phyloP scores from a whole-genome alignment of 805 yeast genomes.

The Monosporozyma aerobia region DNA sequence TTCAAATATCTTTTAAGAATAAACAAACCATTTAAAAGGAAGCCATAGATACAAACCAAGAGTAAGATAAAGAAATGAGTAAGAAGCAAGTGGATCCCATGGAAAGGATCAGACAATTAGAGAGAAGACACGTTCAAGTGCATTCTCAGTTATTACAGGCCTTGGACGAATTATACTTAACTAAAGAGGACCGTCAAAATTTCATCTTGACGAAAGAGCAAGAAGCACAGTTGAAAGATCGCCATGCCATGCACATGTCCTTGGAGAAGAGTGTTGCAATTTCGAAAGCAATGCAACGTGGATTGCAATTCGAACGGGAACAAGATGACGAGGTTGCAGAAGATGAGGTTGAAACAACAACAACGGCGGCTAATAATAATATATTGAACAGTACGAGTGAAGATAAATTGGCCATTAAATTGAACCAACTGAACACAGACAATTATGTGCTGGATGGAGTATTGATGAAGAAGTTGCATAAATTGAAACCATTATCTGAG shows the following conservation, averaged over 20 bases:
- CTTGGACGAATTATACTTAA: conserved; percentile 28
- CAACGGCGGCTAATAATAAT: conserved; percentile 4
- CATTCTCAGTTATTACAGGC: conserved; percentile 27
- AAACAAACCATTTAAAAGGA: not conserved
- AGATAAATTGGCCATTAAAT: not conserved
- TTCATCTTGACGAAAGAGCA: not conserved
- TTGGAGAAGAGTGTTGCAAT: conserved; percentile 19
- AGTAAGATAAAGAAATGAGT: not conserved
- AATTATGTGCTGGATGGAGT: not conserved
- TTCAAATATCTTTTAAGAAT: not conserved
- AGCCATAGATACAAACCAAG: not conserved
- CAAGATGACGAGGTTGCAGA: not conserved
- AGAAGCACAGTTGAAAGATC: conserved; percentile 4
- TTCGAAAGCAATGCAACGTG: conserved; percentile 7
- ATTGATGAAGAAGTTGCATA: not conserved
- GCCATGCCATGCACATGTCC: conserved; percentile 12
- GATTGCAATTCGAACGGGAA: not conserved
- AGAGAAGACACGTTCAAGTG: conserved; percentile 25
- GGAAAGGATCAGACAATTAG: conserved; percentile 15
- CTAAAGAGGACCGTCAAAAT: conserved; percentile 7
- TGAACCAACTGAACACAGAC: not conserved
- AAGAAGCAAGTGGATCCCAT: not conserved
- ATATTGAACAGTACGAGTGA: not conserved
- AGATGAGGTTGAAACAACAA: not conserved
- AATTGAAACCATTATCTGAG: not conserved